Conservation (phyloP, 208 protist species). For the Leptomonas seymouri region DNA sequence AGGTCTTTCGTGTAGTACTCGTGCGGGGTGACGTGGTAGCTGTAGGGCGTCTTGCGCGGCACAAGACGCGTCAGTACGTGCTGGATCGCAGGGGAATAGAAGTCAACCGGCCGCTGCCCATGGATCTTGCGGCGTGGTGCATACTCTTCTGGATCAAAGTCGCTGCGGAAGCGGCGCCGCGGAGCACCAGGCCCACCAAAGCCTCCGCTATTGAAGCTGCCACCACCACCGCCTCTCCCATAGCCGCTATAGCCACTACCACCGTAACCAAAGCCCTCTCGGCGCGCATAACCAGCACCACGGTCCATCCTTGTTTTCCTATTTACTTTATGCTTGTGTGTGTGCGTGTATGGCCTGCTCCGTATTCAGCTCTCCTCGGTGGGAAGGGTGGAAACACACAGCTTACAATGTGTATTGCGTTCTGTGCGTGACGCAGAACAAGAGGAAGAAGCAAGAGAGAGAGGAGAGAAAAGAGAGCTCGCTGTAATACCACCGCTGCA, state of each 20-base stretch:
- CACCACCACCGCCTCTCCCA: constrained; percentile 2
- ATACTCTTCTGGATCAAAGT: constrained; percentile 82
- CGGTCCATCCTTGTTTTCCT: not conserved
- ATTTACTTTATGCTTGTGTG: no score
- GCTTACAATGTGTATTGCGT: no score
- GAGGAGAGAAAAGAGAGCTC: no score
- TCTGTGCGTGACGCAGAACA: no score
- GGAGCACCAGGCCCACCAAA: constrained; percentile 19
- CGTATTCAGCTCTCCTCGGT: no score
- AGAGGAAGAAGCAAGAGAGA: no score
- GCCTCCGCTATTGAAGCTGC: constrained; percentile 7
- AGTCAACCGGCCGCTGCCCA: constrained; percentile 83
- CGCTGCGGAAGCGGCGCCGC: constrained; percentile 49
- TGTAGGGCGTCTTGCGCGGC: constrained; percentile 63
- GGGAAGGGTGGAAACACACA: no score
- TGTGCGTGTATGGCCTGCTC: no score
- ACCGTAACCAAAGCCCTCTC: constrained; percentile 18
- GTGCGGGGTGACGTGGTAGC: constrained; percentile 81
- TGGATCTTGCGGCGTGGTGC: constrained; percentile 74
- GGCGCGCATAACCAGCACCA: constrained; percentile 11
- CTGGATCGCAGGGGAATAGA: constrained; percentile 82
- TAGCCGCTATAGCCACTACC: constrained; percentile 1
- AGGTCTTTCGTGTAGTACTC: constrained; percentile 89
- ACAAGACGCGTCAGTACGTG: constrained; percentile 80
- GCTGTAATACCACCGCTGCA: no score